Conservation (phyloP, 805 yeast species). For the Hermanozyma aechmeae region DNA sequence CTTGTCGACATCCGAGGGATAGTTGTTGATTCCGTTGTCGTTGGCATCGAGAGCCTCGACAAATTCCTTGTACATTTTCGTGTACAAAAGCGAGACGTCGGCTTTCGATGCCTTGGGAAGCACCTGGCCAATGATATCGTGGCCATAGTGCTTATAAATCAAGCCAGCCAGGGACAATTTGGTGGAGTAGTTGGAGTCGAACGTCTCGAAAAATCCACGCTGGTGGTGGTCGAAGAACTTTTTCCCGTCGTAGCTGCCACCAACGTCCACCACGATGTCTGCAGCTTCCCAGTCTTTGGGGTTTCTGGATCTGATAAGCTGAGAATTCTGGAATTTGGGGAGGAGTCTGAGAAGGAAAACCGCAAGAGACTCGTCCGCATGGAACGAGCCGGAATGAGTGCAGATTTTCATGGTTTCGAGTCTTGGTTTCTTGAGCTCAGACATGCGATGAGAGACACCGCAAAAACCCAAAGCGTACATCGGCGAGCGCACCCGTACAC, state of each 20-base stretch:
- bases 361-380: slow-evolving; percentile 94
- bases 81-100: slow-evolving; percentile 53
- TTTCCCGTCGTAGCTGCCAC: slow-evolving; percentile 72
- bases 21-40: slow-evolving; percentile 84
- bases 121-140: slow-evolving; percentile 50
- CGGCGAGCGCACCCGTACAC: no score
- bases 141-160: slow-evolving; percentile 80
- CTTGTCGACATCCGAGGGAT: slow-evolving; percentile 43
- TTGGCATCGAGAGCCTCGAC: slow-evolving; percentile 92
- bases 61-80: slow-evolving; percentile 75
- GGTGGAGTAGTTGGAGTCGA: slow-evolving; percentile 54
- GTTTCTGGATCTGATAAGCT: slow-evolving; percentile 74
- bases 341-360: slow-evolving; percentile 72
- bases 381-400: slow-evolving; percentile 90
- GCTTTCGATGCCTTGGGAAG: slow-evolving; percentile 29
- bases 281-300: slow-evolving; percentile 74
- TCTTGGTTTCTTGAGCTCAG: slow-evolving; percentile 13
- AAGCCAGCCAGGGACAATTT: slow-evolving; percentile 92
- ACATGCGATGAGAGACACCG: slow-evolving; percentile 8
- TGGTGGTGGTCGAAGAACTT: slow-evolving; percentile 96
- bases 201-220: slow-evolving; percentile 76
- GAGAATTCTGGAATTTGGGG: slow-evolving; percentile 59
- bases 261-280: slow-evolving; percentile 91
- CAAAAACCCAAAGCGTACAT: no score
- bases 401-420: slow-evolving; percentile 48